Conservation (phyloP, 2,329 filamentous ascomycete species). For the Aureobasidium mangrovei region DNA sequence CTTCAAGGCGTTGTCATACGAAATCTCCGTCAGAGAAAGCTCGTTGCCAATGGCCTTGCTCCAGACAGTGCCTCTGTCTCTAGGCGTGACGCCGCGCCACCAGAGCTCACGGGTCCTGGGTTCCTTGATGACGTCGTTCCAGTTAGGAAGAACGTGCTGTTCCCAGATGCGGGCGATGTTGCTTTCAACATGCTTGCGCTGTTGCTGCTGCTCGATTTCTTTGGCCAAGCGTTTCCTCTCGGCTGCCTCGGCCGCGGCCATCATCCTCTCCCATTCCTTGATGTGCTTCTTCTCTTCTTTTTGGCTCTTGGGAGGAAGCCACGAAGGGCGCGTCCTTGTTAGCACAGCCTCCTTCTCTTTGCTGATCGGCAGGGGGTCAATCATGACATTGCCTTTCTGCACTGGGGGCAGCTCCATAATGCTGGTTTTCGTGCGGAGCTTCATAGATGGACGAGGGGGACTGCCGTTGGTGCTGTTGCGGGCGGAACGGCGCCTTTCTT, state of each 20-base stretch:
- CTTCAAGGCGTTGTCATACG: slow-evolving; percentile 61
- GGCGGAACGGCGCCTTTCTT: slow-evolving; percentile 11
- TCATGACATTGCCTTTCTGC: slow-evolving; percentile 68
- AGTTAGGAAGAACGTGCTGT: slow-evolving; percentile 65
- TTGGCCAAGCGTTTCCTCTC: slow-evolving; percentile 44
- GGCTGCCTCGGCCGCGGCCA: slow-evolving; percentile 53
- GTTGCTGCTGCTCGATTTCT: slow-evolving; percentile 44
- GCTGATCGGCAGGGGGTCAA: slow-evolving; percentile 73
- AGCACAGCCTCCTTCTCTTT: slow-evolving; percentile 81
- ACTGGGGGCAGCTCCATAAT: slow-evolving; percentile 52
- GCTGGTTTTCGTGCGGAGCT: slow-evolving; percentile 21
- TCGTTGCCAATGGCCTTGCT: slow-evolving; percentile 64
- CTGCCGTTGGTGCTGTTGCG: slow-evolving; percentile 21
- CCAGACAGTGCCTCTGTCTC: slow-evolving; percentile 63
- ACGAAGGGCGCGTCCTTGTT: slow-evolving; percentile 67
- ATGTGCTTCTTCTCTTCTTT: slow-evolving; percentile 86
- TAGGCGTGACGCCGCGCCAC: slow-evolving; percentile 70
- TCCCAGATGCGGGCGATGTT: slow-evolving; percentile 59
- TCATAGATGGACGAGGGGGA: slow-evolving; percentile 21
- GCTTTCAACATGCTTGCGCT: slow-evolving; percentile 43
- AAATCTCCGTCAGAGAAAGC: slow-evolving; percentile 56
- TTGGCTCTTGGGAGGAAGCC: slow-evolving; percentile 79
- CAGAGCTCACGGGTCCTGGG: slow-evolving; percentile 65
- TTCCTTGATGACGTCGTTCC: slow-evolving; percentile 61
- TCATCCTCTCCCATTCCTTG: slow-evolving; percentile 77